phyloP scores from a whole-genome alignment of 345 rosid species.

The Linum lewisii region DNA sequence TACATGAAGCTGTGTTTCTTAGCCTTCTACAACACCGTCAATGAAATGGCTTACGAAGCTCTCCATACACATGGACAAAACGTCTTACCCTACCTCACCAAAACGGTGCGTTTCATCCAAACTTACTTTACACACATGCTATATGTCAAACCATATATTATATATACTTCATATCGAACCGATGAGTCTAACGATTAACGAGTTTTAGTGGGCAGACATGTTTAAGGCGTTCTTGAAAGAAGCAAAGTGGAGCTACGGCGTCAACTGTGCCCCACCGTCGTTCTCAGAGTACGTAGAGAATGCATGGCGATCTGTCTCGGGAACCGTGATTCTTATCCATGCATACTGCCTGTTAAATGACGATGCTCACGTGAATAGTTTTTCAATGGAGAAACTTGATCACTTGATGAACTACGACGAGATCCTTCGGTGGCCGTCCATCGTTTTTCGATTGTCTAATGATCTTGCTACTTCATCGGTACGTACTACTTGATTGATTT shows the following conservation, averaged over 20 bases:
- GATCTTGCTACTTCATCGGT: constrained; percentile 42
- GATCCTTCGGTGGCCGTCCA: constrained; percentile 25
- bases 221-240: constrained; percentile 17
- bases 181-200: too few relatives aligned
- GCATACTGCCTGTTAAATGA: neutral
- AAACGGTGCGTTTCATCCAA: constrained; percentile 13
- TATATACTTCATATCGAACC: neutral
- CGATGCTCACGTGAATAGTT: neutral
- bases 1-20: constrained; percentile 35
- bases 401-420: constrained; percentile 13
- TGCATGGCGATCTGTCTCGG: constrained; percentile 15
- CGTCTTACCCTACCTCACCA: constrained; percentile 17
- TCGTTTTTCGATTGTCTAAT: constrained; percentile 31
- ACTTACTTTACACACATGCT: too few relatives aligned
- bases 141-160: too few relatives aligned
- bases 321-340: constrained; percentile 6
- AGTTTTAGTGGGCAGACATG: constrained; percentile 17
- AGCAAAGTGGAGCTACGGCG: constrained; percentile 16
- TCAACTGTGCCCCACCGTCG: neutral
- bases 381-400: too few relatives aligned
- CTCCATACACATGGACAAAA: constrained; percentile 23
- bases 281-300: constrained; percentile 18
- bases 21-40: constrained; percentile 30
- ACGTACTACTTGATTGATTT: neutral
- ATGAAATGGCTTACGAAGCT: constrained; percentile 32